phyloP scores from a whole-genome alignment of 192 early-diverging fungal genomes.

The Dissophora ornata region DNA sequence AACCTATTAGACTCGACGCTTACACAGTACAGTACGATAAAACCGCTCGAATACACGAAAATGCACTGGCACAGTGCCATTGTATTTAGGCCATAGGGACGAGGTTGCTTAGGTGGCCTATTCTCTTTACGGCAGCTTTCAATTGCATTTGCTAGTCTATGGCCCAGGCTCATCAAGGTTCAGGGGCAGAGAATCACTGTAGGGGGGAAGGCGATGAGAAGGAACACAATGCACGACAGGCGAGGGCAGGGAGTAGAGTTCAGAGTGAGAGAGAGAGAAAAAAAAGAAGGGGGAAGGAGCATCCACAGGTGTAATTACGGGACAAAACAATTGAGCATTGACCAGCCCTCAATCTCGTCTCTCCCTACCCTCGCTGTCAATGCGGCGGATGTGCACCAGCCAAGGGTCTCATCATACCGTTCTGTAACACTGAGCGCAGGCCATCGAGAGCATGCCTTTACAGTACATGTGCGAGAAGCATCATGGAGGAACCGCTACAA shows the following conservation, averaged over 20 bases:
- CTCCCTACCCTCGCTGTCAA: too few species aligned
- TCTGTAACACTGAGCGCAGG: conserved; percentile 1
- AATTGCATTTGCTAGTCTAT: not conserved
- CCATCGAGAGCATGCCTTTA: too few species aligned
- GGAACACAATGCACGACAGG: too few species aligned
- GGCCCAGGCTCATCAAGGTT: conserved; percentile 11
- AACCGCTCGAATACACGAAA: too few species aligned
- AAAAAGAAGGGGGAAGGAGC: conserved; percentile 13
- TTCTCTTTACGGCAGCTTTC: not conserved
- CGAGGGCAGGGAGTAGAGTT: not conserved
- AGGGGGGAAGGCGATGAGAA: conserved; percentile 6
- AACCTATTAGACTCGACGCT: too few species aligned
- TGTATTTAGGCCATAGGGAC: too few species aligned
- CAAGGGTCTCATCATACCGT: not conserved
- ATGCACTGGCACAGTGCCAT: too few species aligned
- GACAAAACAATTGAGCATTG: conserved; percentile 21
- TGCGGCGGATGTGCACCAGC: not conserved
- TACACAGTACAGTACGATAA: too few species aligned
- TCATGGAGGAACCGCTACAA: too few species aligned
- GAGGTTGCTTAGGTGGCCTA: too few species aligned
- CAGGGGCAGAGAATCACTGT: conserved; percentile 12
- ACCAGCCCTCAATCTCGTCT: too few species aligned
- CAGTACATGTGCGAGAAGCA: too few species aligned
- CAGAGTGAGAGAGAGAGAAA: conserved; percentile 2
- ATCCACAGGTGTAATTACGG: conserved; percentile 13